phyloP scores from a whole-genome alignment of 2,329 filamentous ascomycete species.

The Epicoccum sorghinum region DNA sequence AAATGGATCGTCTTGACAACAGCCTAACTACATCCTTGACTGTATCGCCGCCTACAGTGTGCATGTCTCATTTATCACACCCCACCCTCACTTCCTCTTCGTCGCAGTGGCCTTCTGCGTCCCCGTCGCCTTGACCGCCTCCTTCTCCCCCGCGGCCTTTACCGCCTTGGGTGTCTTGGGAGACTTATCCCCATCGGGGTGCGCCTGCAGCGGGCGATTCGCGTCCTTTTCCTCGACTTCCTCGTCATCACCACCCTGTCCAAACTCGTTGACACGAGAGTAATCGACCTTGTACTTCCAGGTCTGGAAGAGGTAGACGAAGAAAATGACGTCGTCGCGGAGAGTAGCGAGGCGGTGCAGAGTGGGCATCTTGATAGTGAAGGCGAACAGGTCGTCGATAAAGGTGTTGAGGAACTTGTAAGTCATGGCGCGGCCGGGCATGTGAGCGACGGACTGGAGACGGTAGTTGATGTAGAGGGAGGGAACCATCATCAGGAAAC shows the following conservation, averaged over 20 bases:
- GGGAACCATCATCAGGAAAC: constrained; percentile 99
- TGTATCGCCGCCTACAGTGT: too few relatives aligned
- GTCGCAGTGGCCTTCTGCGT: constrained; percentile 38
- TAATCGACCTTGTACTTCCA: constrained; percentile 94
- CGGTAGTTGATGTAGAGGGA: constrained; percentile 99
- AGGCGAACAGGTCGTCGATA: constrained; percentile 97
- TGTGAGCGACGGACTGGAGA: constrained; percentile 87
- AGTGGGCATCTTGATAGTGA: constrained; percentile 99
- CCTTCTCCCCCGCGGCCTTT: constrained; percentile 13
- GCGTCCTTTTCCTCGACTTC: constrained; percentile 60
- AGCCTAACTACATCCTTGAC: too few relatives aligned
- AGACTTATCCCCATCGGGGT: constrained; percentile 39
- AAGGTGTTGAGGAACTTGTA: constrained; percentile 99
- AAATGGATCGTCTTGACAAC: too few relatives aligned
- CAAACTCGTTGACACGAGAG: constrained; percentile 93
- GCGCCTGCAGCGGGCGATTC: constrained; percentile 47
- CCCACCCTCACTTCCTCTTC: constrained; percentile 34
- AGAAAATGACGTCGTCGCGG: constrained; percentile 96
- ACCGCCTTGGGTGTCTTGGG: constrained; percentile 32
- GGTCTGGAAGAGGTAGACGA: constrained; percentile 93
- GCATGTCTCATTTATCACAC: neutral
- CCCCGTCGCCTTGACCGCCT: constrained; percentile 31
- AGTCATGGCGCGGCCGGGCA: constrained; percentile 95
- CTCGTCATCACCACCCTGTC: constrained; percentile 92
- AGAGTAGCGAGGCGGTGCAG: constrained; percentile 91